Conservation (phyloP, 2,329 filamentous ascomycete species). For the Ceratocystiopsis sp. region DNA sequence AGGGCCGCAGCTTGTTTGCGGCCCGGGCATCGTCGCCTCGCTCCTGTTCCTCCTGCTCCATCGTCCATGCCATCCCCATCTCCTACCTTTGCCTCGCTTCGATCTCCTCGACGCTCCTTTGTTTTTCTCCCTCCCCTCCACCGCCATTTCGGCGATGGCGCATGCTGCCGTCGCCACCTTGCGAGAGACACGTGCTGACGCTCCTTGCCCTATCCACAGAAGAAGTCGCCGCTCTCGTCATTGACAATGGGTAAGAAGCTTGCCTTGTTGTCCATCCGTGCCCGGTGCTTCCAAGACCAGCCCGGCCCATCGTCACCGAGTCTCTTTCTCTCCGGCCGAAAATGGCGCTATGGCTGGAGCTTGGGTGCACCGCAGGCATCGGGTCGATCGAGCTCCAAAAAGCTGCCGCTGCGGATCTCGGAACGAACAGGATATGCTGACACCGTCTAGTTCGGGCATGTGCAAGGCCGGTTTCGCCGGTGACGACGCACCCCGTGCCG, state of each 20-base stretch:
- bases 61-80: too few species aligned
- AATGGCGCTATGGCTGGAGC: too few species aligned
- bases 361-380: too few species aligned
- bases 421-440: too few species aligned
- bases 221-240: slow-evolving; percentile 99
- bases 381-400: too few species aligned
- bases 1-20: too few species aligned
- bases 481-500: slow-evolving; percentile 99
- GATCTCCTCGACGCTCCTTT: background rate
- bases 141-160: slow-evolving; percentile 4
- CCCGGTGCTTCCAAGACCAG: too few species aligned
- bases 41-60: background rate
- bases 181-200: slow-evolving; percentile 3
- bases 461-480: slow-evolving; percentile 99
- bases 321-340: too few species aligned
- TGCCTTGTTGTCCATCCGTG: too few species aligned
- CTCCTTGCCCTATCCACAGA: slow-evolving; percentile 41
- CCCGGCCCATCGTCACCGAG: background rate
- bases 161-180: background rate
- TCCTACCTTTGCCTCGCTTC: too few species aligned
- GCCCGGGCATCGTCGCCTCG: too few species aligned
- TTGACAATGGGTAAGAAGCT: slow-evolving; percentile 98
- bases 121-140: background rate
- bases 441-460: slow-evolving; percentile 82
- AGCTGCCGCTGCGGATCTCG: too few species aligned